Percentiles rank a stretch among this genome's conserved stretches.
phyloP scores from a whole-genome alignment of 2,329 filamentous ascomycete genomes.

The Aspergillus felis region DNA sequence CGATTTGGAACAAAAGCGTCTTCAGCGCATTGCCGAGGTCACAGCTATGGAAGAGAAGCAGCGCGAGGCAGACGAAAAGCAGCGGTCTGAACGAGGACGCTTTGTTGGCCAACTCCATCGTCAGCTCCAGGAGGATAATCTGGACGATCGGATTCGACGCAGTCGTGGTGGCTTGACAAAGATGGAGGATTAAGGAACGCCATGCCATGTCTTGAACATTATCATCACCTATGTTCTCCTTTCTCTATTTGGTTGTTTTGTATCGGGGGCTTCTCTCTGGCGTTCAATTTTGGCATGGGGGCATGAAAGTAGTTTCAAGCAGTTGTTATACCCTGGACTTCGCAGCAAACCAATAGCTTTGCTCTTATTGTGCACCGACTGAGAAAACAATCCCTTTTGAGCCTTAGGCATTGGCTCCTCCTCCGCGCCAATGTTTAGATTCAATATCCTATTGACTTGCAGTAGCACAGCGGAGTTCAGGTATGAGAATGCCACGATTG shows the following conservation, averaged over 20 bases:
- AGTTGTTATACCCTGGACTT: background rate
- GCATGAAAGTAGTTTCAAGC: background rate
- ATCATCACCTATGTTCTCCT: background rate
- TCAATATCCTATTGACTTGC: background rate
- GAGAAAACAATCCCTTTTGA: background rate
- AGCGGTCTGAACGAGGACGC: conserved; percentile 31
- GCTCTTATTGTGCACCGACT: background rate
- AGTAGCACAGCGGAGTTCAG: background rate
- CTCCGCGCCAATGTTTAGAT: background rate
- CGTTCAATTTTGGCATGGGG: background rate
- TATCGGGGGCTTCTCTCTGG: background rate
- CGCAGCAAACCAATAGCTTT: background rate
- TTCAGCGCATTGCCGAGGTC: conserved; percentile 62
- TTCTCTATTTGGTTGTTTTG: conserved; percentile 2
- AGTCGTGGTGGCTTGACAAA: conserved; percentile 30
- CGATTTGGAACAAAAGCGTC: conserved; percentile 67
- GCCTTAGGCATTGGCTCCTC: background rate
- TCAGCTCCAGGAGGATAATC: conserved; percentile 31
- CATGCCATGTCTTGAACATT: background rate
- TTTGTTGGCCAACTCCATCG: conserved; percentile 33
- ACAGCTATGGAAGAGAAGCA: conserved; percentile 62
- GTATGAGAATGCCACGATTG: background rate
- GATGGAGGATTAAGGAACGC: conserved; percentile 23
- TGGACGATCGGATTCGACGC: conserved; percentile 33
- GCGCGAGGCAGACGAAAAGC: conserved; percentile 61